These are phyloP conservation scores for Amesomyces nigricolor DNA, from an alignment of 2,329 filamentous ascomycete species.

Conservation along the genomic window DNA sequence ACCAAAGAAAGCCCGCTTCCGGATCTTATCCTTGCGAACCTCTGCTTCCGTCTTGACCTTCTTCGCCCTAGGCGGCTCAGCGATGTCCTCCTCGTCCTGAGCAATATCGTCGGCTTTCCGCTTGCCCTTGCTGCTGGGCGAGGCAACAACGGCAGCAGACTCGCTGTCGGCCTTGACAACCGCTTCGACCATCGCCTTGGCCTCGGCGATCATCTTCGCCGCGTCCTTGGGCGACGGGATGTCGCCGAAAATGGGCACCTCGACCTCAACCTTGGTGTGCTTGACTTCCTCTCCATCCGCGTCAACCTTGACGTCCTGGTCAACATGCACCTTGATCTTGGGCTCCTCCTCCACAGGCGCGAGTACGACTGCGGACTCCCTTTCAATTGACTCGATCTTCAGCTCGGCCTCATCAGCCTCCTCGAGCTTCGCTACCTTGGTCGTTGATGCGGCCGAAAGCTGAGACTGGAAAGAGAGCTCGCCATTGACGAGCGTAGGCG, in stretches of 20 bases:
- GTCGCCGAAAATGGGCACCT: constrained; percentile 63
- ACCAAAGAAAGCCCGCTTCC: constrained; percentile 78
- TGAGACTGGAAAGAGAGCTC: constrained; percentile 23
- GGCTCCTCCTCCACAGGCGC: constrained; percentile 51
- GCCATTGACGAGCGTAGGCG: constrained; percentile 28
- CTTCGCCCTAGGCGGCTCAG: constrained; percentile 57
- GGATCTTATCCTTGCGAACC: constrained; percentile 77
- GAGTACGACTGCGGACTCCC: constrained; percentile 44
- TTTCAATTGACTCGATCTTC: constrained; percentile 44
- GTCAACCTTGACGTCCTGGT: constrained; percentile 54
- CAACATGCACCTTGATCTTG: constrained; percentile 64
- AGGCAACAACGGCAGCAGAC: constrained; percentile 27
- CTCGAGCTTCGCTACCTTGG: constrained; percentile 29
- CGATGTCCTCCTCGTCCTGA: constrained; percentile 24
- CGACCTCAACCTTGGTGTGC: constrained; percentile 67
- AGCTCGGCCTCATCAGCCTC: constrained; percentile 30
- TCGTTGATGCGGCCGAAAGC: constrained; percentile 18
- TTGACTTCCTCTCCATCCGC: constrained; percentile 58
- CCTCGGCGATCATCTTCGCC: constrained; percentile 75
- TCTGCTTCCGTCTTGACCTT: constrained; percentile 75
- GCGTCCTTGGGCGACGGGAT: constrained; percentile 72
- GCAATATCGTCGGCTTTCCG: constrained; percentile 27
- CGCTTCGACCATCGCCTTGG: constrained; percentile 80
- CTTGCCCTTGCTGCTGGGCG: constrained; percentile 22
- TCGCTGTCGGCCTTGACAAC: constrained; percentile 41